Evolutionary conservation across 352 stramenopile genomes (phyloP), one percentile per base, ranked within the genome.

Genomic region (Phytophthora pini): DNA sequence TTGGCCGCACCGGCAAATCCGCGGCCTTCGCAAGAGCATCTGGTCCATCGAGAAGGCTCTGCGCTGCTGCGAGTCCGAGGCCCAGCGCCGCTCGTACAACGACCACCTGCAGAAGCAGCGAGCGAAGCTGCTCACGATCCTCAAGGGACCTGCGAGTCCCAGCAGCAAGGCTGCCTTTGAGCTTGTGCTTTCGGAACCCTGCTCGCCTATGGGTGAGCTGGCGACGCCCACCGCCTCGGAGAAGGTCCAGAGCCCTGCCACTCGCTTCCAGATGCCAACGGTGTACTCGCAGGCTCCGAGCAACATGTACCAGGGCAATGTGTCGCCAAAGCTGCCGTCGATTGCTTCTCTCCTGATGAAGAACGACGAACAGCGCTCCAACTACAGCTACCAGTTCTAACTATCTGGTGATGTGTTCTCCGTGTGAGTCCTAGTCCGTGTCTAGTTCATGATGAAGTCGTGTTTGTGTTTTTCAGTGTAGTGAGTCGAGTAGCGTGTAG

Each of bases 21-120:
- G 80, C 34, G 81, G 80, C 20, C 79, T 90, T 11, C 81, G 80
- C 49, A 92, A 90, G 70, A 89, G 81, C 69, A 88, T 90, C 56
- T 89, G 77, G 77, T 93, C 84, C 15, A 93, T 93, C 44, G 80
- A 90, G 65, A 93, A 93, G 61, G 79, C 79, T 38, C 71, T 90
- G 36, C 79, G 79, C 39, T 87, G 72, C 70, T 88, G 80, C 65
- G 79, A 90, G 22, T 88, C 78, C 3, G 81, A 90, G 53, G 63
- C 70, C 3, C 80, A 90, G 55, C 77, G 77, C 38, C 76, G 68
- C 12, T 92, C 84, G 32, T 92, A 92, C 79, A 76, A 79, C 41
- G 78, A 89, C 54, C 84, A 92, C 71, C 69, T 92, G 43, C 71
- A 88, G 43, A 89, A 89, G 68, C 84, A 92, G 61, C 73, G 79